phyloP scores from a whole-genome alignment of 2,329 filamentous ascomycete genomes.

The Neocatenulostroma microsporum region DNA sequence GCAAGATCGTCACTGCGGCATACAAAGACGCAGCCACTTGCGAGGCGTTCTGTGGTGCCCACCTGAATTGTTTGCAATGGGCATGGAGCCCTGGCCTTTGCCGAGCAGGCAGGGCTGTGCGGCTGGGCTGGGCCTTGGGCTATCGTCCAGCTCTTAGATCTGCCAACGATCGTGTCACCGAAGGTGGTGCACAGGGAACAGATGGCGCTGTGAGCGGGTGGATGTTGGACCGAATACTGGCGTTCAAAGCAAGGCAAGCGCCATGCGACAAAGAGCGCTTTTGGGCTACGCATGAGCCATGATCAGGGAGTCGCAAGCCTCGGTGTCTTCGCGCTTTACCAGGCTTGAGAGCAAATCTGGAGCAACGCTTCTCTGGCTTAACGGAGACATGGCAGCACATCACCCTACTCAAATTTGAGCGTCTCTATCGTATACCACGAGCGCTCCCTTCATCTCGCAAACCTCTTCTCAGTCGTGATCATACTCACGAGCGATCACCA shows the following conservation, averaged over 20 bases:
- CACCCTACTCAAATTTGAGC: too few relatives aligned
- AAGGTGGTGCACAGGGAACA: constrained; percentile 12
- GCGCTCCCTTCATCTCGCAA: too few relatives aligned
- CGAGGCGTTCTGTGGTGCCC: constrained; percentile 22
- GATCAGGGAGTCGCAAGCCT: too few relatives aligned
- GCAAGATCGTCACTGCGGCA: background rate
- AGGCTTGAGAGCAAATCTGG: too few relatives aligned
- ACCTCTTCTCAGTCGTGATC: too few relatives aligned
- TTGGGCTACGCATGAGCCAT: background rate
- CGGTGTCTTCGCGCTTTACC: too few relatives aligned
- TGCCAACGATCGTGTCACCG: constrained; percentile 14
- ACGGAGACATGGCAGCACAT: too few relatives aligned
- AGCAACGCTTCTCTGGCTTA: too few relatives aligned
- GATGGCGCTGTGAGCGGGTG: constrained; percentile 25
- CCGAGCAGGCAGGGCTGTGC: constrained; percentile 26
- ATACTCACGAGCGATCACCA: too few relatives aligned
- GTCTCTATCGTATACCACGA: too few relatives aligned
- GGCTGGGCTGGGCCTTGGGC: constrained; percentile 17
- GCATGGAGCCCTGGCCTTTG: constrained; percentile 28
- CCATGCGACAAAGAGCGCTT: background rate
- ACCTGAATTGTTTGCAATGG: constrained; percentile 33
- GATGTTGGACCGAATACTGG: constrained; percentile 27
- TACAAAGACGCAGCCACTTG: constrained; percentile 22
- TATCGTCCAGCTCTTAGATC: constrained; percentile 11
- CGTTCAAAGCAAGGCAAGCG: background rate